Evolutionary conservation across 2,329 filamentous ascomycete genomes (phyloP).

Genomic region (Neonectria faginata): DNA sequence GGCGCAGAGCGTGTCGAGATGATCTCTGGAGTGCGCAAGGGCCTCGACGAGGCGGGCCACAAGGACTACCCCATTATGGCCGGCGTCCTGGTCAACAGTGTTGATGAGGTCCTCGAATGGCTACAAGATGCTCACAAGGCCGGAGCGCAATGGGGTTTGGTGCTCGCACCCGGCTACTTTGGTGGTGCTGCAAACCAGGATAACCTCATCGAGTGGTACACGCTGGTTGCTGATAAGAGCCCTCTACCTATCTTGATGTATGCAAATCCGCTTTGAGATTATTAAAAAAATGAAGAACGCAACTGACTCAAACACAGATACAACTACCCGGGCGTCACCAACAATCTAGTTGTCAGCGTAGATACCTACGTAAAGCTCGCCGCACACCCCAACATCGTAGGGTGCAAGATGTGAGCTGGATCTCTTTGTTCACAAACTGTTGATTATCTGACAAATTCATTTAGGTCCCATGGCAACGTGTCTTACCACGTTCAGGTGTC

Average conservation of each 20-base stretch:
- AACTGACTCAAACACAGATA: conserved; percentile 60
- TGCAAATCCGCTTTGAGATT: conserved; percentile 37
- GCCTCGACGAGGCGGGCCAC: conserved; percentile 65
- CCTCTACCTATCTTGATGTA: conserved; percentile 69
- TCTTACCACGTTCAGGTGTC: conserved; percentile 71
- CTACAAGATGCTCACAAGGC: conserved; percentile 65
- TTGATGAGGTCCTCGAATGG: conserved; percentile 69
- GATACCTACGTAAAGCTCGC: conserved; percentile 68
- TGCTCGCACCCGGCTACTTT: conserved; percentile 70
- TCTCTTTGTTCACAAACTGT: conserved; percentile 57
- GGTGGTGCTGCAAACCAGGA: conserved; percentile 64
- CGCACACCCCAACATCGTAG: conserved; percentile 73
- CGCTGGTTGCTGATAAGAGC: conserved; percentile 65
- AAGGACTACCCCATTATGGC: conserved; percentile 69
- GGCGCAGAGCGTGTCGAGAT: conserved; percentile 65
- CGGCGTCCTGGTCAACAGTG: conserved; percentile 69
- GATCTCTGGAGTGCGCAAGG: conserved; percentile 64
- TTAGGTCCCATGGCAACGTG: conserved; percentile 72
- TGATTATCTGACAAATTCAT: conserved; percentile 63
- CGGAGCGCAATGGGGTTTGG: conserved; percentile 69
- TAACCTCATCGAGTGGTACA: conserved; percentile 67
- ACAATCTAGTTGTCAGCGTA: conserved; percentile 69
- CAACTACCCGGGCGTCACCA: conserved; percentile 74
- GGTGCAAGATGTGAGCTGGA: conserved; percentile 76
- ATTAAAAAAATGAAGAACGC: background rate